Evolutionary conservation across 2,329 filamentous ascomycete genomes (phyloP).

Genomic region (Penicillium sp.): DNA sequence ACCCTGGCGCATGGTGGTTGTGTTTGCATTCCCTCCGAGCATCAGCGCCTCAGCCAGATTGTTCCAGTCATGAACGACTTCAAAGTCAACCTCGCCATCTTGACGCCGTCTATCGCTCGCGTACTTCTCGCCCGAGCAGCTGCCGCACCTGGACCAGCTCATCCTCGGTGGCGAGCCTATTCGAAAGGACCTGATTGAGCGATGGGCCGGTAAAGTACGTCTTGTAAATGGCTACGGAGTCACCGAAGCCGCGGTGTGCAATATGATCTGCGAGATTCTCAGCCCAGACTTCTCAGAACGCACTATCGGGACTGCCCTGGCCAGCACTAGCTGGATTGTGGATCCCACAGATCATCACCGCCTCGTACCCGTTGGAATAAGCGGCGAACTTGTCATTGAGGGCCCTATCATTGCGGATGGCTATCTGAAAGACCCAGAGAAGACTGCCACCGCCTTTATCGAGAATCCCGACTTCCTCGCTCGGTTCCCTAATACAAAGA

Average conservation of each 20-base stretch:
- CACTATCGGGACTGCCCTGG: conserved; percentile 7
- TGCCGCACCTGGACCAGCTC: conserved; percentile 9
- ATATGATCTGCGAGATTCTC: conserved; percentile 1
- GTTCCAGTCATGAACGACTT: background rate
- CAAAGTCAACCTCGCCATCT: background rate
- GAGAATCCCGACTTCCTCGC: background rate
- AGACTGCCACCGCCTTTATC: background rate
- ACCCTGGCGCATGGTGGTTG: background rate
- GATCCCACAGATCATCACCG: conserved; percentile 5
- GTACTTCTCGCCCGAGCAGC: background rate
- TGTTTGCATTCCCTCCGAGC: background rate
- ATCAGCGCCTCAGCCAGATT: background rate
- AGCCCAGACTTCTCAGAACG: background rate
- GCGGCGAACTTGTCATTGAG: conserved; percentile 9
- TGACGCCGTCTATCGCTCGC: background rate
- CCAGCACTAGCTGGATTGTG: conserved; percentile 8
- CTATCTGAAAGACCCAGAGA: conserved; percentile 8
- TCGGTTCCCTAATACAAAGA: too few relatives aligned
- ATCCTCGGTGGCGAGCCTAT: conserved; percentile 8
- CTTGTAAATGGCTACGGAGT: conserved; percentile 10
- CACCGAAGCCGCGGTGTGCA: conserved; percentile 11
- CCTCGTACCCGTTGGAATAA: background rate
- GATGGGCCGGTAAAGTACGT: background rate
- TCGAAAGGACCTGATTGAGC: background rate
- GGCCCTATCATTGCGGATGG: conserved; percentile 6